These are phyloP conservation scores for Aspergillus jensenii DNA, from an alignment of 2,329 filamentous ascomycete species.

Conservation along the genomic window DNA sequence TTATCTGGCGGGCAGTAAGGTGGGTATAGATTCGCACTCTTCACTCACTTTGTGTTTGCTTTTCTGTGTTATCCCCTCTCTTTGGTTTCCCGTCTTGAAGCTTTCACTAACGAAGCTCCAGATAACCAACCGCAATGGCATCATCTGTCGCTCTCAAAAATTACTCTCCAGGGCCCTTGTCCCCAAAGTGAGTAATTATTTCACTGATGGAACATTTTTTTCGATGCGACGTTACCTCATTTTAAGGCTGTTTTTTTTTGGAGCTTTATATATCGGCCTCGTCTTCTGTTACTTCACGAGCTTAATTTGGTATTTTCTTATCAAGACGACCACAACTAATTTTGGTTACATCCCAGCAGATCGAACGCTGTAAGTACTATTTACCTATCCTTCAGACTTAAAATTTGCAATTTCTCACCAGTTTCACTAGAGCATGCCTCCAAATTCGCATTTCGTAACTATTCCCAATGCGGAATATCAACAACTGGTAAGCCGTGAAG, in stretches of 20 bases:
- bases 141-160: slow-evolving; percentile 59
- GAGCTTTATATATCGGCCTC: background rate
- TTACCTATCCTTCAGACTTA: background rate
- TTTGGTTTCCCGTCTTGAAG: background rate
- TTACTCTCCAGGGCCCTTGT: slow-evolving; percentile 60
- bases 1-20: background rate
- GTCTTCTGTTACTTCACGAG: too few relatives aligned
- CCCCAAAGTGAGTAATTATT: slow-evolving; percentile 55
- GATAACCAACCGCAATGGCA: slow-evolving; percentile 22
- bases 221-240: background rate
- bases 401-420: background rate
- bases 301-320: background rate
- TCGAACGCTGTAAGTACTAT: slow-evolving; percentile 13
- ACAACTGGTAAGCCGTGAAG: slow-evolving; percentile 47
- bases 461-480: slow-evolving; percentile 64
- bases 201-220: background rate
- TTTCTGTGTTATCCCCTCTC: background rate
- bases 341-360: slow-evolving; percentile 4
- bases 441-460: slow-evolving; percentile 47
- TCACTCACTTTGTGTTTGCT: background rate
- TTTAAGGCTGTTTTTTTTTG: background rate
- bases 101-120: slow-evolving; percentile 6
- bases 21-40: too few relatives aligned
- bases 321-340: background rate
- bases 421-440: slow-evolving; percentile 34